phyloP scores from a whole-genome alignment of 1,284 basidiomycete genomes.

The Tylopilus sp. region DNA sequence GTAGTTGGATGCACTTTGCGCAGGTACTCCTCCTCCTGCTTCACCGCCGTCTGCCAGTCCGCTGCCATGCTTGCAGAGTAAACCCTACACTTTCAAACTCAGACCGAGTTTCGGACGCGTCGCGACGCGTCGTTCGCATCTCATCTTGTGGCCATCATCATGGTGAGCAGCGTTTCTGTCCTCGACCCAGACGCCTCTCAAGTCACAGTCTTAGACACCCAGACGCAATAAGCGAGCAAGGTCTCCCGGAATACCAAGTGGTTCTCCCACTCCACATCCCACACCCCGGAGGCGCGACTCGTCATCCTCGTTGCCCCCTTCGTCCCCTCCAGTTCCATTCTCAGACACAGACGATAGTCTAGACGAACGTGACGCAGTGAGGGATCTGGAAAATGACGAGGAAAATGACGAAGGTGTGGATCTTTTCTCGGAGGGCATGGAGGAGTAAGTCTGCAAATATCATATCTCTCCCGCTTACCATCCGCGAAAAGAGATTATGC shows the following conservation, averaged over 20 bases:
- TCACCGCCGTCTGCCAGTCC: constrained; percentile 51
- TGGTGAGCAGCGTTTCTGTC: constrained; percentile 24
- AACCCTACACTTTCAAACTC: constrained; percentile 34
- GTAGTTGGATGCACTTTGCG: constrained; percentile 62
- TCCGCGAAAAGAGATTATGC: constrained; percentile 75
- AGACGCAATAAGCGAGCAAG: constrained; percentile 60
- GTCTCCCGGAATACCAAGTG: constrained; percentile 50
- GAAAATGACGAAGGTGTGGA: constrained; percentile 91
- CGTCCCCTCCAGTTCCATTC: constrained; percentile 79
- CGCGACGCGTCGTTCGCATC: constrained; percentile 32
- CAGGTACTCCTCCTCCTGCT: constrained; percentile 65
- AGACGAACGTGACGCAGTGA: constrained; percentile 73
- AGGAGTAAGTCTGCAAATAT: constrained; percentile 53
- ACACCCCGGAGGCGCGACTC: constrained; percentile 53
- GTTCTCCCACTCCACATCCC: constrained; percentile 49
- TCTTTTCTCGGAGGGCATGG: constrained; percentile 80
- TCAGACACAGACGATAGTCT: constrained; percentile 84
- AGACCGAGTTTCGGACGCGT: constrained; percentile 27
- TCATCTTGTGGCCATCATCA: constrained; percentile 21
- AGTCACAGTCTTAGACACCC: constrained; percentile 36
- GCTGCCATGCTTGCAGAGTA: constrained; percentile 29
- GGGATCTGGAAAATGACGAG: constrained; percentile 62
- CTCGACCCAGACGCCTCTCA: not conserved
- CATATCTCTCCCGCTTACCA: not conserved
- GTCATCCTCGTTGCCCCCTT: constrained; percentile 73